Evolutionary conservation across 371 early-diverging fungal species (phyloP).

Genomic region (Choanephora cucurbitarum): DNA sequence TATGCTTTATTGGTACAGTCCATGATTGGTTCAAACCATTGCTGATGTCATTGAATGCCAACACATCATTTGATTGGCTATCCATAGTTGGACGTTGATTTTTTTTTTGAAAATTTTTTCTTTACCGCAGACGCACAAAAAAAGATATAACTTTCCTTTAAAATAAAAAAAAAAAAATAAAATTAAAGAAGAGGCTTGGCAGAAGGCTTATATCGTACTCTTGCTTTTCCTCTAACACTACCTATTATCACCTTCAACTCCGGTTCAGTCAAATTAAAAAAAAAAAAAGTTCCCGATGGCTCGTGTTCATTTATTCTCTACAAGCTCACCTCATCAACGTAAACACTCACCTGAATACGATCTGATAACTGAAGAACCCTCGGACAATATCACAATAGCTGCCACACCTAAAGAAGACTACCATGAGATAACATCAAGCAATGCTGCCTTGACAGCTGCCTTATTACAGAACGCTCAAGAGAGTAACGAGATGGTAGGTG

Average conservation of each 20-base stretch:
- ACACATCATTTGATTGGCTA: neutral
- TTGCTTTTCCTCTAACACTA: slow-evolving; percentile 33
- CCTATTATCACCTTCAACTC: slow-evolving; percentile 24
- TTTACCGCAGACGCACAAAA: neutral
- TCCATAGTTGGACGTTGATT: too few species aligned
- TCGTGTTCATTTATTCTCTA: slow-evolving; percentile 38
- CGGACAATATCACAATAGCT: slow-evolving; percentile 22
- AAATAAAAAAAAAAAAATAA: slow-evolving; percentile 12
- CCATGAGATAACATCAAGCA: slow-evolving; percentile 14
- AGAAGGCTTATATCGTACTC: slow-evolving; percentile 38
- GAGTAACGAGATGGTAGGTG: slow-evolving; percentile 34
- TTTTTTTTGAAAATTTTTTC: slow-evolving; percentile 2
- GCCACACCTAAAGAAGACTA: slow-evolving; percentile 10
- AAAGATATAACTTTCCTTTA: neutral
- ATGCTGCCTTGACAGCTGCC: slow-evolving; percentile 32
- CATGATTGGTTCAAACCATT: neutral
- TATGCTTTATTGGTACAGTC: too few species aligned
- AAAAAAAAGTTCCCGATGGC: slow-evolving; percentile 28
- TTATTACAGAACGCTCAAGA: slow-evolving; percentile 28
- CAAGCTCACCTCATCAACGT: slow-evolving; percentile 21
- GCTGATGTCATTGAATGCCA: too few species aligned
- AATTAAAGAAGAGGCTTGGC: slow-evolving; percentile 28
- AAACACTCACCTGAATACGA: slow-evolving; percentile 12
- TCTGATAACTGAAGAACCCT: slow-evolving; percentile 18
- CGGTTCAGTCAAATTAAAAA: slow-evolving; percentile 17